Evolutionary conservation across 2,329 filamentous ascomycete species (phyloP).

Genomic region (Pseudogymnoascus sp.): DNA sequence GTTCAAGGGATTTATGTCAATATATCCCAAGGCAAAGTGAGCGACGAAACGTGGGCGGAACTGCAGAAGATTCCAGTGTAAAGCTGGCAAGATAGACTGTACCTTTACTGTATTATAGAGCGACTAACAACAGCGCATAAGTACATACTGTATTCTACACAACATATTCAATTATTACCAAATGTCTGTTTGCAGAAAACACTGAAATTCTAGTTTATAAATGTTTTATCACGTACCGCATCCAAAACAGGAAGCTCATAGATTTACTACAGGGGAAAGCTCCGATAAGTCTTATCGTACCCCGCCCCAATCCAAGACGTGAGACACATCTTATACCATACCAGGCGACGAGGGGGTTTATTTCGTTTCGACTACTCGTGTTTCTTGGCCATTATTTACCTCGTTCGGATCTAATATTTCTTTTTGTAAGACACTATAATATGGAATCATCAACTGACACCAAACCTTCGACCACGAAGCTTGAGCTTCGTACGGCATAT

Average conservation of each 20-base stretch:
- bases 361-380: not conserved
- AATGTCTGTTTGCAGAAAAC: not conserved
- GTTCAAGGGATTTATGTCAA: slow-evolving; percentile 79
- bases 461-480: slow-evolving; percentile 29
- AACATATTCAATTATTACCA: not conserved
- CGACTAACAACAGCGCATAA: not conserved
- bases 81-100: not conserved
- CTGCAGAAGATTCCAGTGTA: slow-evolving; percentile 44
- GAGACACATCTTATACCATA: not conserved
- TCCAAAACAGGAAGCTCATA: not conserved
- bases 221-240: not conserved
- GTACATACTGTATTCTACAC: not conserved
- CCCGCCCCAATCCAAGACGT: not conserved
- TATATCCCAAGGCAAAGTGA: slow-evolving; percentile 41
- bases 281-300: not conserved
- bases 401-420: not conserved
- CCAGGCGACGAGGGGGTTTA: not conserved
- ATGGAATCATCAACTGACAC: slow-evolving; percentile 14
- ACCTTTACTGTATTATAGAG: not conserved
- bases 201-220: not conserved
- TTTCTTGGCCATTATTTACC: not conserved
- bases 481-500: slow-evolving; percentile 38
- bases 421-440: not conserved
- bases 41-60: slow-evolving; percentile 47
- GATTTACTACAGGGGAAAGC: not conserved